Evolutionary conservation across 2,329 filamentous ascomycete species (phyloP), one percentile per base, ranked within the genome.

Genomic region (Colletotrichum graminicola): DNA sequence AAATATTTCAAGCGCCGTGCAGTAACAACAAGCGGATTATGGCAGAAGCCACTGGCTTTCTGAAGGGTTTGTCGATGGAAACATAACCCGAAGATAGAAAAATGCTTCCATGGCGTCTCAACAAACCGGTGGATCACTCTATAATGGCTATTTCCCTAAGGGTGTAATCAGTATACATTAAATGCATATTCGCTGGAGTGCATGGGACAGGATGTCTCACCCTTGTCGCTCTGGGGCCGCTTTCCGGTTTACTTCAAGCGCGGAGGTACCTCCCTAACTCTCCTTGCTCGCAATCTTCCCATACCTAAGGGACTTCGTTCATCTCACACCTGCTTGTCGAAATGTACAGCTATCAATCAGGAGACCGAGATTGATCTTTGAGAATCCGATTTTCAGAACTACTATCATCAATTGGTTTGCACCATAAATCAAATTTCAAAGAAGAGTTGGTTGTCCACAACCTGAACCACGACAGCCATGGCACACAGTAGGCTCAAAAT

Each of bases 401-500:
- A 34, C 12, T n/a, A 12, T 6, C 2, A 21, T 23, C 29, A 55
- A 26, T 41, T 6, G 3, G 18, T 41, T 29, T 14, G n/a, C 2
- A 39, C 5, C 32, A 6, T 21, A 39, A 39, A 21, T 12, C 34
- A 39, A 39, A 39, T 56, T 39, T 23, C 23, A 5, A 2, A n/a
- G 5, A 23, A 14, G 34, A 41, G 12, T 52, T 29, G 23, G n/a
- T 39, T 39, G 45, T 41, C 36, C 11, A 14, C 5, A 21, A 39
- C 18, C 41, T 18, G 16, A 51, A 26, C 18, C 34, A 41, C 18
- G 16, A 39, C 21, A n/a, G 32, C 60, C 56, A 86, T 87, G 85
- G 84, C 85, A 66, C 85, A 87, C 74, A 89, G 86, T 87, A 84
- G 77, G 82, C 74, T 29, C 29, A 16, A 56, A 16, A 12, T 23